A percentile compares a stretch with the other conserved stretches of the same genome.
These are phyloP conservation scores for Thielaviopsis euricoi DNA, from an alignment of 2,329 filamentous ascomycete genomes.

Conservation along the genomic window DNA sequence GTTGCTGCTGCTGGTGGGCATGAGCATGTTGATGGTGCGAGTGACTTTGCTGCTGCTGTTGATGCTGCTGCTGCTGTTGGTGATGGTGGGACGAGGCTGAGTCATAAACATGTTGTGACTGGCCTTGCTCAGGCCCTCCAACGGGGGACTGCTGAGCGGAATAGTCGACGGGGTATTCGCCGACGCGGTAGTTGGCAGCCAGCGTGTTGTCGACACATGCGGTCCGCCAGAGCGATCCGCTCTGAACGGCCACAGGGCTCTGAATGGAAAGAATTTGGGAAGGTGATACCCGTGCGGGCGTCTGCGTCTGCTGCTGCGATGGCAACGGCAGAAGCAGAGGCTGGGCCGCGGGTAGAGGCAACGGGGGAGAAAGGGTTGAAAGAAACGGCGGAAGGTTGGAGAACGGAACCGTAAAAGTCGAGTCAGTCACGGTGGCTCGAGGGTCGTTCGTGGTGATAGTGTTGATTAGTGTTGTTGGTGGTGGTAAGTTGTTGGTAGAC, in stretches of 20 bases:
- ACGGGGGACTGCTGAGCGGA: conserved; percentile 50
- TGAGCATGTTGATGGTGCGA: no score
- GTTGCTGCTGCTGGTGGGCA: conserved; percentile 14
- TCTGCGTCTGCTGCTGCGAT: conserved; percentile 8
- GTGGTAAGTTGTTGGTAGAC: background rate
- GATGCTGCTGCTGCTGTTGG: conserved; percentile 22
- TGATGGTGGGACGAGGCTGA: conserved; percentile 21
- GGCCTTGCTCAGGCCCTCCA: conserved; percentile 37
- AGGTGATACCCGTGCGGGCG: conserved; percentile 36
- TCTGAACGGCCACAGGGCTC: conserved; percentile 53
- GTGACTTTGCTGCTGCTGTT: conserved; percentile 11
- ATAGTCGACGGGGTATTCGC: conserved; percentile 62
- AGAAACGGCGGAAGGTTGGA: conserved; percentile 1
- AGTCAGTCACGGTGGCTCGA: background rate
- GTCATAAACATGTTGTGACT: conserved; percentile 48
- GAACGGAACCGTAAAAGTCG: conserved; percentile 4
- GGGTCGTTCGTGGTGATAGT: background rate
- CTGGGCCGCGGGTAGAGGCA: conserved; percentile 1
- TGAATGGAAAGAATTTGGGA: conserved; percentile 43
- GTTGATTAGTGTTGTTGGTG: background rate
- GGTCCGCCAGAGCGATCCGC: conserved; percentile 62
- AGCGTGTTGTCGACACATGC: conserved; percentile 56
- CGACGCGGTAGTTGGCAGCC: conserved; percentile 58
- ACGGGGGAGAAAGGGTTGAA: background rate
- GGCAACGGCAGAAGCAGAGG: conserved; percentile 21